Evolutionary conservation across 495 filamentous ascomycete genomes (phyloP).

Genomic region (Schizothecium vesticola): DNA sequence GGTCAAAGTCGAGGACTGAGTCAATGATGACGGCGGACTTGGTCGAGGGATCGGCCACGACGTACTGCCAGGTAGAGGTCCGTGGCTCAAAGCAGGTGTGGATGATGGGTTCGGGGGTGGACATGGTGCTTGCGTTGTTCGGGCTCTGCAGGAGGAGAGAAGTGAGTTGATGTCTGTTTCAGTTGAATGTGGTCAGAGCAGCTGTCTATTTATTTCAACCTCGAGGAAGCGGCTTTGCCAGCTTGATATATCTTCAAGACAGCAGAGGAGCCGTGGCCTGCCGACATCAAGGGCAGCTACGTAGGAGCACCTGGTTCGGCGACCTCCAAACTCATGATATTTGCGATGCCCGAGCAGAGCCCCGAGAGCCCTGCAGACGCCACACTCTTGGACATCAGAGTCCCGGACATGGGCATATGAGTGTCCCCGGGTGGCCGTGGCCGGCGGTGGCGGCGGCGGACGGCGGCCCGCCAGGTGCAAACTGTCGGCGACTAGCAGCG

Average conservation of each 20-base stretch:
- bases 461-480: not conserved
- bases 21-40: conserved; percentile 51
- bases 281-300: not conserved
- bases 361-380: not conserved
- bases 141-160: not conserved
- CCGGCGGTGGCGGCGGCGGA: not conserved
- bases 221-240: not conserved
- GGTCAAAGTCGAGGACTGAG: conserved; percentile 55
- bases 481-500: not conserved
- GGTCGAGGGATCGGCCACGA: conserved; percentile 50
- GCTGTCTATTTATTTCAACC: not conserved
- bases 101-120: conserved; percentile 17
- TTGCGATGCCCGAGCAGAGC: not conserved
- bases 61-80: conserved; percentile 56
- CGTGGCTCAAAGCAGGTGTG: conserved; percentile 32
- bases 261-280: not conserved
- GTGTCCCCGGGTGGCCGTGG: not conserved
- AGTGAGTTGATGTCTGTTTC: not conserved
- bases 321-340: not conserved
- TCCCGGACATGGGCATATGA: not conserved
- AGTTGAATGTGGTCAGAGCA: not conserved
- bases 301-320: not conserved
- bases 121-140: conserved; percentile 6
- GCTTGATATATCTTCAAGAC: not conserved
- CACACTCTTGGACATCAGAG: not conserved